Evolutionary conservation across 1,284 basidiomycete genomes (phyloP).

Genomic region (Ceraceosorus guamensis): DNA sequence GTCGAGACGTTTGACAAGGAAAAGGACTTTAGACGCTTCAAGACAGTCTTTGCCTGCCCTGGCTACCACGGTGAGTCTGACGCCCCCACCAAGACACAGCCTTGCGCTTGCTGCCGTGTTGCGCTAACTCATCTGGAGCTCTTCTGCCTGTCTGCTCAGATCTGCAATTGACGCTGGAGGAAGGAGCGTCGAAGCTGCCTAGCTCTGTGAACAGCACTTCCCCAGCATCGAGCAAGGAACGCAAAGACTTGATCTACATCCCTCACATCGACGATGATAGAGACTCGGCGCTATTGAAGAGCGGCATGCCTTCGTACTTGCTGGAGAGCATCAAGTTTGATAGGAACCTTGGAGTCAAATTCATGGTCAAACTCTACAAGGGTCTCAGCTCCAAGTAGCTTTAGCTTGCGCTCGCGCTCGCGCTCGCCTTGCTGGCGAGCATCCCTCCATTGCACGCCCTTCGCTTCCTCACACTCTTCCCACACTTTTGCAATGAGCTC

Average conservation of each 20-base stretch:
- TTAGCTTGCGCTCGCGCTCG: too few species aligned
- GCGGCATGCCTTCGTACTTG: slow-evolving; percentile 17
- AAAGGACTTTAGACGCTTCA: slow-evolving; percentile 20
- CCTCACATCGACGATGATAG: slow-evolving; percentile 38
- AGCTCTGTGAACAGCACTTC: not conserved
- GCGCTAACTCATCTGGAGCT: not conserved
- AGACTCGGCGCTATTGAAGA: slow-evolving; percentile 20
- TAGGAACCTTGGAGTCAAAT: too few species aligned
- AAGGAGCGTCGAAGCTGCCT: slow-evolving; percentile 11
- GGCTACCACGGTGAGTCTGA: slow-evolving; percentile 30
- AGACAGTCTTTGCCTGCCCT: slow-evolving; percentile 33
- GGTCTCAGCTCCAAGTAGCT: too few species aligned
- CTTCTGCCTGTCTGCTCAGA: slow-evolving; percentile 13
- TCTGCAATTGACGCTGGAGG: slow-evolving; percentile 38
- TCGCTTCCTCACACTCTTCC: too few species aligned
- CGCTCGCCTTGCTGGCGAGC: too few species aligned
- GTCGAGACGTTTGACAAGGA: slow-evolving; percentile 10
- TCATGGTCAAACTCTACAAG: too few species aligned
- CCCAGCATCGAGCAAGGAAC: not conserved
- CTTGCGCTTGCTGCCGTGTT: not conserved
- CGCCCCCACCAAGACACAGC: not conserved
- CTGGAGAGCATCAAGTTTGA: not conserved
- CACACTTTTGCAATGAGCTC: too few species aligned
- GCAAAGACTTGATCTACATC: slow-evolving; percentile 40
- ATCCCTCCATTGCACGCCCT: too few species aligned